Base-by-base conservation (phyloP, 306 rosid species). In the Leucaena leucocephala region DNA sequence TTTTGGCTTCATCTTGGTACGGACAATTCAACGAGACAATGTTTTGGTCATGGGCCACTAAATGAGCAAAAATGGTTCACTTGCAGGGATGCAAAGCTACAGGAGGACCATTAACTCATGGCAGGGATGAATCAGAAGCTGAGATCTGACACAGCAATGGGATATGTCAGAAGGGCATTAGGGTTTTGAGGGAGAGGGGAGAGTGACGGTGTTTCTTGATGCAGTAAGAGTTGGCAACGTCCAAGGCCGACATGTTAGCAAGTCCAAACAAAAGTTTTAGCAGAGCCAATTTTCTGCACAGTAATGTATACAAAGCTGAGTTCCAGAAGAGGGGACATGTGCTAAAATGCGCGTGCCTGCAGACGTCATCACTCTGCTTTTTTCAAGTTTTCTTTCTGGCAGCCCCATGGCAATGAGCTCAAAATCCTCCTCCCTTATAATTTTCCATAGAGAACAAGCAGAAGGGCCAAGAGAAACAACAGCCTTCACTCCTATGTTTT, bases 311-410 rank as follows among this genome's bases (percentile, higher is more conserved):
- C 83, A 87, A 84, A 89, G 92, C 92, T 90, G 92, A 46, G 13
- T 75, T 77, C 70, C 61, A 74, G 85, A 94, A 89, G 76, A 10
- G 39, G 88, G 83, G 90, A 86, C 87, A 63, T 78, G 14, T 86
- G 93, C 94, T 87, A 86, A 84, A 75, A 88, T 90, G 78, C 88
- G 98, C 97, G 94, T 94, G 98, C 97, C 87, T 81, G 61, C 11
- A 44, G 65, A 78, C 94, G 87, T 86, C 94, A 84, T 82, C 96
- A 36, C 87, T 79, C 59, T 76, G 16, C 67, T 16, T 79, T 81
- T 81, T n/a, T 66, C 14, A 27, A 27, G 27, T 79, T 27, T 27
- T 27, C 27, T 27, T 27, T 27, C 0, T 54, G 17, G 62, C 52
- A 70, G 43, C 79, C 78, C 78, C 77, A 67, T 22, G 27, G 27